Conservation (phyloP, 192 early-diverging fungal species). For the Blastocladiella britannica region DNA sequence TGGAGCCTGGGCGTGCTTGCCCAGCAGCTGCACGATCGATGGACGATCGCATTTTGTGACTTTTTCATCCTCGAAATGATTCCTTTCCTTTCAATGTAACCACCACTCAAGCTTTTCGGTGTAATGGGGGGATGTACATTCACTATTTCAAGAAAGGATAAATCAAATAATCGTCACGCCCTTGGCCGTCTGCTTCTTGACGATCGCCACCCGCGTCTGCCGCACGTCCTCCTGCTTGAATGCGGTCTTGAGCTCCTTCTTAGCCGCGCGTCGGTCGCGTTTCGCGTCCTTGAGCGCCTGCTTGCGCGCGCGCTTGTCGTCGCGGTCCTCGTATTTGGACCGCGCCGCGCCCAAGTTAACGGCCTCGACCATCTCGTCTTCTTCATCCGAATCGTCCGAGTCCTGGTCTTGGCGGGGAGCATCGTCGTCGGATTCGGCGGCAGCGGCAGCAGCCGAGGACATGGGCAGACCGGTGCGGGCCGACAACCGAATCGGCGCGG, state of each 20-base stretch:
- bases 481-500: conserved; percentile 13
- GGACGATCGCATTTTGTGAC: too few species aligned
- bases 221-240: neutral
- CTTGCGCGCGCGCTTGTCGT: conserved; percentile 86
- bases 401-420: conserved; percentile 9
- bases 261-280: neutral
- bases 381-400: conserved; percentile 4
- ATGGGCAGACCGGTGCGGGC: conserved; percentile 9
- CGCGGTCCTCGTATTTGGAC: conserved; percentile 58
- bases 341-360: conserved; percentile 56
- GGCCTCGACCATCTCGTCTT: neutral
- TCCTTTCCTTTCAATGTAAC: too few species aligned
- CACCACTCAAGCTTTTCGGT: too few species aligned
- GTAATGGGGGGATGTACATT: too few species aligned
- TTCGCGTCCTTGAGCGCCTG: conserved; percentile 61
- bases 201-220: neutral
- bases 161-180: too few species aligned
- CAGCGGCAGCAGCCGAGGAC: conserved; percentile 4
- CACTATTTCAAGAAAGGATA: too few species aligned
- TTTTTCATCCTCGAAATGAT: too few species aligned
- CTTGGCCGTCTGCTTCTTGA: neutral
- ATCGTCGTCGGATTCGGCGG: conserved; percentile 12
- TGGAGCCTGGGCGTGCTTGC: too few species aligned
- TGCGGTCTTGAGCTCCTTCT: neutral
- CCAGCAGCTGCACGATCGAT: too few species aligned